Evolutionary conservation across 129 eudicot genomes (phyloP), one percentile per base, ranked within the genome.

Genomic region (Arctium minus): DNA sequence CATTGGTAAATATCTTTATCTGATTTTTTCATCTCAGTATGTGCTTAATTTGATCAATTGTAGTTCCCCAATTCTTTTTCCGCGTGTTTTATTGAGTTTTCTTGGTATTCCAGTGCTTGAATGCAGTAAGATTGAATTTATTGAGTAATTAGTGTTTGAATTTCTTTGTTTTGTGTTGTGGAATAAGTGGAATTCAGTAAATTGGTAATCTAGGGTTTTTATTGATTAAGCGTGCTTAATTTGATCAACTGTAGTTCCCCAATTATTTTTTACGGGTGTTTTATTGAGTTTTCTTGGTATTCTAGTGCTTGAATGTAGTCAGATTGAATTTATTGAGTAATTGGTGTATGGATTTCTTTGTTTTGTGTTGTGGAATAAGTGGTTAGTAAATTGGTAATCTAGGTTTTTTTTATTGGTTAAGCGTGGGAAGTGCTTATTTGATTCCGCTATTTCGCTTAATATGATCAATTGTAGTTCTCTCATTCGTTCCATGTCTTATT

Each of bases 171-270:
- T 70, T 71, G 71, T 80, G 38, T 71, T n/a, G 48, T 30, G 42
- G 35, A 40, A 4, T 39, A 73, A 39, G 77, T 38, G 77, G 83
- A 70, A 80, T 71, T 36, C 4, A 46, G 77, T 48, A 33, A 50
- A 80, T 80, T 48, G 46, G 30, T 33, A 37, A 48, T 71, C 71
- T 80, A 80, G 83, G 83, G 83, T 80, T 80, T 71, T 32, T 50
- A 67, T 79, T 79, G 75, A 68, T 40, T 67, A 67, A 11, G 27
- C 27, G 67, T 70, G 71, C 53, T 46, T 32, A 48, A 4, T 71
- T 18, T 31, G 53, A 80, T 80, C n/a, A 48, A 18, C 38, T 46
- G 29, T 70, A 70, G 53, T 62, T 80, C 56, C 44, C 77, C 70
- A 18, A 31, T 80, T 46, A 5, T 48, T 70, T 10, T 10, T 5